Evolutionary conservation across 345 rosid species (phyloP).

Genomic region (Eucalyptus erythrocorys): DNA sequence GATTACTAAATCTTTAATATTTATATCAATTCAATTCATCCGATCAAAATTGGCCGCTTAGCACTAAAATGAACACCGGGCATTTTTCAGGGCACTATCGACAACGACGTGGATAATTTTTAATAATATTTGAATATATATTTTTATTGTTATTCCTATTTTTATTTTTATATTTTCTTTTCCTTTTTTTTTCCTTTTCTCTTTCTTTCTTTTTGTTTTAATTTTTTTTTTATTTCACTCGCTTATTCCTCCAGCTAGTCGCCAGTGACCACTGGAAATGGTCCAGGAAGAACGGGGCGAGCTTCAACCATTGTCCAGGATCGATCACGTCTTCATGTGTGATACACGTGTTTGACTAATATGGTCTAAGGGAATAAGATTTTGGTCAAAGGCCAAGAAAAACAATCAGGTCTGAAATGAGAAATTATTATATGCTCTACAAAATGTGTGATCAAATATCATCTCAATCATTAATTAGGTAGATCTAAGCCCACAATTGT

Average conservation of each 20-base stretch:
- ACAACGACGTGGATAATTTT: fast-evolving
- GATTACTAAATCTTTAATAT: too few species aligned
- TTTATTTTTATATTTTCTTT: too few species aligned
- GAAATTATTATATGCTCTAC: background rate
- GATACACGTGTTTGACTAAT: background rate
- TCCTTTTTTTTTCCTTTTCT: too few species aligned
- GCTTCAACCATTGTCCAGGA: background rate
- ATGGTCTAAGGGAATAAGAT: background rate
- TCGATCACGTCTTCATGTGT: background rate
- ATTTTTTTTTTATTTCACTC: too few species aligned
- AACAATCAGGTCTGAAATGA: background rate
- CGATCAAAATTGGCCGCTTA: too few species aligned
- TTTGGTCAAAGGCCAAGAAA: background rate
- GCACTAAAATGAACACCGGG: fast-evolving
- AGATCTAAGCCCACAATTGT: background rate
- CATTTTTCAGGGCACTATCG: fast-evolving
- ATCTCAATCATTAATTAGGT: background rate
- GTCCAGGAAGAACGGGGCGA: background rate
- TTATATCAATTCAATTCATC: too few species aligned
- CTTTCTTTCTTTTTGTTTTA: too few species aligned
- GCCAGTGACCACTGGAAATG: fast-evolving
- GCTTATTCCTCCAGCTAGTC: too few species aligned
- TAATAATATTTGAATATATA: too few species aligned
- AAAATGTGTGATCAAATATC: background rate
- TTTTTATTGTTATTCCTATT: too few species aligned